Evolutionary conservation across 1,284 basidiomycete genomes (phyloP).

Genomic region (Apiotrichum gracile): DNA sequence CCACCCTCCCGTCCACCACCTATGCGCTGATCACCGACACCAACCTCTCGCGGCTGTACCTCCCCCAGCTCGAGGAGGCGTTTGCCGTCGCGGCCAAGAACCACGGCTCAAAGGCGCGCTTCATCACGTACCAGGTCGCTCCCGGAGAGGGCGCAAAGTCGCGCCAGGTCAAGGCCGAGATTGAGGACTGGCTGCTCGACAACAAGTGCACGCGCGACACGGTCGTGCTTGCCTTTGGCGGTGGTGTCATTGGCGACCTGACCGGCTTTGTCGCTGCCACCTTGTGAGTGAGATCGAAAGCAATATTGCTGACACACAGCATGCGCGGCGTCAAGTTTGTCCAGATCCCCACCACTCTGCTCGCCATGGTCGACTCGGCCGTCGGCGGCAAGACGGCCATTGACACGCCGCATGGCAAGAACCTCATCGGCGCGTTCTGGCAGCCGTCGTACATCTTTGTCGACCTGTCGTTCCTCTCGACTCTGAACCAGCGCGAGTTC

Average conservation of each 20-base stretch:
- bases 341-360: constrained; percentile 91
- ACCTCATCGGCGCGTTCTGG: constrained; percentile 97
- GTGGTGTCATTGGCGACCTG: constrained; percentile 93
- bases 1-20: constrained; percentile 70
- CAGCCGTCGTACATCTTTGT: constrained; percentile 97
- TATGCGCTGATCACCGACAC: constrained; percentile 93
- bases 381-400: constrained; percentile 98
- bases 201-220: constrained; percentile 90
- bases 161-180: constrained; percentile 81
- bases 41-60: constrained; percentile 74
- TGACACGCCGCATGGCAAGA: constrained; percentile 94
- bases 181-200: constrained; percentile 88
- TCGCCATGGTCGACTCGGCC: constrained; percentile 98
- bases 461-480: constrained; percentile 91
- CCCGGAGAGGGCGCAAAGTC: constrained; percentile 93
- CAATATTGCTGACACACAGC: constrained; percentile 44
- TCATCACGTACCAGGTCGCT: constrained; percentile 71
- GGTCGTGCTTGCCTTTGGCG: constrained; percentile 87
- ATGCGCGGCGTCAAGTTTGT: constrained; percentile 88
- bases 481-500: constrained; percentile 86
- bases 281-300: constrained; percentile 60
- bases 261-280: constrained; percentile 96
- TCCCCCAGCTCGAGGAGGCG: constrained; percentile 60
- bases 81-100: constrained; percentile 55
- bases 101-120: constrained; percentile 53